A percentile compares a stretch with the other conserved stretches of the same genome.
phyloP scores from a whole-genome alignment of 2,329 filamentous ascomycete genomes.

The Cercospora zeae-maydis region DNA sequence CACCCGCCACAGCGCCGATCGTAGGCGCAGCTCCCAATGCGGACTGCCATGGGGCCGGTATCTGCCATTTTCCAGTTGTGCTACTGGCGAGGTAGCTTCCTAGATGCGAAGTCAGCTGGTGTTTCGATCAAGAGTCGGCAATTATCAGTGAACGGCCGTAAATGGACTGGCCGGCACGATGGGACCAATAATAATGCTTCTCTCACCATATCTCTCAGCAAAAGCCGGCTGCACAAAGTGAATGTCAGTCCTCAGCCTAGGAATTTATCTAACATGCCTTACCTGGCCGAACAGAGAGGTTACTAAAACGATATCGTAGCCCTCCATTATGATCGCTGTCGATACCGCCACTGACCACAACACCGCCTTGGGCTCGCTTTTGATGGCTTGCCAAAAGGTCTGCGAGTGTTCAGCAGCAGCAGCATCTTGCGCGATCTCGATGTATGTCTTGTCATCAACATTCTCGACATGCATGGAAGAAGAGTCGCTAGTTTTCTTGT shows the following conservation, averaged over 20 bases:
- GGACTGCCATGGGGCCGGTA: conserved; percentile 36
- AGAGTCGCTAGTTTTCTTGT: neutral
- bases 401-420: conserved; percentile 18
- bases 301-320: conserved; percentile 50
- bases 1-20: conserved; percentile 54
- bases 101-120: neutral
- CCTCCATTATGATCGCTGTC: conserved; percentile 55
- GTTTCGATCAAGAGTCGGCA: neutral
- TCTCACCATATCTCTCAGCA: conserved; percentile 41
- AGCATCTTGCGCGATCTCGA: conserved; percentile 16
- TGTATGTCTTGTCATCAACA: conserved; percentile 4
- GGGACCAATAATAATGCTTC: too few relatives aligned
- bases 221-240: conserved; percentile 40
- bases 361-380: conserved; percentile 43
- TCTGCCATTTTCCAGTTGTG: conserved; percentile 19
- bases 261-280: neutral
- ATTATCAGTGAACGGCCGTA: too few relatives aligned
- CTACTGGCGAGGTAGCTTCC: neutral
- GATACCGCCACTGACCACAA: conserved; percentile 58
- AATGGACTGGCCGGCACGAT: neutral
- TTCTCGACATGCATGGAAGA: neutral
- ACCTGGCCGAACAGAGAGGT: conserved; percentile 1
- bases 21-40: conserved; percentile 49
- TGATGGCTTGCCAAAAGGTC: conserved; percentile 35
- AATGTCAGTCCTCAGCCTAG: too few relatives aligned